These are phyloP conservation scores for Dispira parvispora DNA, from an alignment of 192 early-diverging fungal genomes.

Conservation along the genomic window DNA sequence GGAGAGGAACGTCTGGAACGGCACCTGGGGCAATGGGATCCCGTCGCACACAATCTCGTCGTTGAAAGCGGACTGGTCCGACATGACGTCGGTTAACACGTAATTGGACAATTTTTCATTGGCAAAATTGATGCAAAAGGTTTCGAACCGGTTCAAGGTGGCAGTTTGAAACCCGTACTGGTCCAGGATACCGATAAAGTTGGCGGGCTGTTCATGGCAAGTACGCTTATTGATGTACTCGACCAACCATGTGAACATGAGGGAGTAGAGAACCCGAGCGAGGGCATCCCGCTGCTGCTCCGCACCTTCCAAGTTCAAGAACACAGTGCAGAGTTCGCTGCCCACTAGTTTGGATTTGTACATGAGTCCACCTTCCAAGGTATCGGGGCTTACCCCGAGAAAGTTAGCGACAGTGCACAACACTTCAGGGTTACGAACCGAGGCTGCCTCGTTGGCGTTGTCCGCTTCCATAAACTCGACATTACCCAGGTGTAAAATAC, in stretches of 20 bases:
- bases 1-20: conserved; percentile 13
- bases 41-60: conserved; percentile 32
- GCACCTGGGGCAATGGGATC: conserved; percentile 32
- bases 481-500: conserved; percentile 82
- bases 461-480: conserved; percentile 63
- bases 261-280: conserved; percentile 66
- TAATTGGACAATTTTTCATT: conserved; percentile 46
- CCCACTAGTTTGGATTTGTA: conserved; percentile 70
- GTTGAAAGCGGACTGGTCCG: conserved; percentile 22
- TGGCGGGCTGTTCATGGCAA: conserved; percentile 46
- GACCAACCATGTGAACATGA: conserved; percentile 79
- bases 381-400: conserved; percentile 55
- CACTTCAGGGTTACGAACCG: conserved; percentile 56
- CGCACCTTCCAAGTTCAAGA: conserved; percentile 65
- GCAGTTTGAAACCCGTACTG: conserved; percentile 50
- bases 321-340: conserved; percentile 76
- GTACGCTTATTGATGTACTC: conserved; percentile 79
- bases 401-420: conserved; percentile 57
- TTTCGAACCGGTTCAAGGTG: conserved; percentile 40
- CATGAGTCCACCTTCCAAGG: conserved; percentile 54
- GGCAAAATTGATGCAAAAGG: conserved; percentile 49
- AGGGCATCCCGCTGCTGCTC: conserved; percentile 64
- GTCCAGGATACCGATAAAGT: conserved; percentile 76
- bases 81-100: conserved; percentile 16
- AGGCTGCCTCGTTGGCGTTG: conserved; percentile 52